Evolutionary conservation across 345 rosid species (phyloP).

Genomic region (Arabidopsis suecica): DNA sequence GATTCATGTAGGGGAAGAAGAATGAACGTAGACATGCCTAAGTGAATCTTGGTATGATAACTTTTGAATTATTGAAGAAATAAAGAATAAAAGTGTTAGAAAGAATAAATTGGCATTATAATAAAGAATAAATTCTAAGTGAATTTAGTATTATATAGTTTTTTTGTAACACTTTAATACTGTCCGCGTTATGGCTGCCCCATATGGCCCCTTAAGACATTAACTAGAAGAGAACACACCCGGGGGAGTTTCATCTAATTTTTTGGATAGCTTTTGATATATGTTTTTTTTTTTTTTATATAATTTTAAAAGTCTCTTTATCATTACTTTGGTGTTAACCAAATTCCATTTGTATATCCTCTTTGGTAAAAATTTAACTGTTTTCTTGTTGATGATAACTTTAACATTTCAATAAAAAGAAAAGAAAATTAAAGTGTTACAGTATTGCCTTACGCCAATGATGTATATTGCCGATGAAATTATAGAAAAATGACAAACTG

Average conservation of each 20-base stretch:
- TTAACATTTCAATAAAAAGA: not conserved
- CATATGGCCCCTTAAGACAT: slow-evolving; percentile 46
- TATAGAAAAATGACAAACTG: not conserved
- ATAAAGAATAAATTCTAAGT: slow-evolving; percentile 65
- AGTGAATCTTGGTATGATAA: slow-evolving; percentile 56
- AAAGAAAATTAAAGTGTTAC: not conserved
- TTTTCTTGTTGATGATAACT: not conserved
- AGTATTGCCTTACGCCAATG: not conserved
- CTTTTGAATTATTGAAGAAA: slow-evolving; percentile 76
- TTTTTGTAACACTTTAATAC: slow-evolving; percentile 44
- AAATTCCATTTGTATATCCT: not conserved
- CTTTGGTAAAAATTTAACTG: not conserved
- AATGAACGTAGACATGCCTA: slow-evolving; percentile 46
- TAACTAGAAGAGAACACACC: slow-evolving; percentile 47
- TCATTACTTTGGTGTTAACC: not conserved
- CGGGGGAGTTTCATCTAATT: slow-evolving; percentile 51
- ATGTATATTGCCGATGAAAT: not conserved
- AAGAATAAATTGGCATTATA: slow-evolving; percentile 61
- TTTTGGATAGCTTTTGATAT: not conserved
- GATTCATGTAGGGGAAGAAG: slow-evolving; percentile 26
- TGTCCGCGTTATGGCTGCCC: slow-evolving; percentile 51
- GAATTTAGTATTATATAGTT: slow-evolving; percentile 28
- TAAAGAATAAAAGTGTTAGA: slow-evolving; percentile 51
- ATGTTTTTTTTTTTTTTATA: not conserved
- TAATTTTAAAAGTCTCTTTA: not conserved